These are phyloP conservation scores for Fistulinella prunicolor DNA, from an alignment of 768 basidiomycete species.

Conservation along the genomic window DNA sequence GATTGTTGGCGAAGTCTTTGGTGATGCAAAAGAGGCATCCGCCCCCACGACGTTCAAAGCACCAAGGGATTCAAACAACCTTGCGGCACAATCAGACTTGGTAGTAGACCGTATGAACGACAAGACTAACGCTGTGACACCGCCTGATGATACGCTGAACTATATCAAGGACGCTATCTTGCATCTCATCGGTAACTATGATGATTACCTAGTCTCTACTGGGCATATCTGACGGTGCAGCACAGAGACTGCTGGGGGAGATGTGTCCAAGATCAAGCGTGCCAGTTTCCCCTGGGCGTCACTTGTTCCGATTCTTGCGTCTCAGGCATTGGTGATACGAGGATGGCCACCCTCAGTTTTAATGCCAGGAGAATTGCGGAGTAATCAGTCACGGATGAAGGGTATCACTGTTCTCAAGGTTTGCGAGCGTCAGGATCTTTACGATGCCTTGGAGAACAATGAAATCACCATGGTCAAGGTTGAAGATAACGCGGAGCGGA, in stretches of 20 bases:
- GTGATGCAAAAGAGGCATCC: neutral
- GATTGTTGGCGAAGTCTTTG: neutral
- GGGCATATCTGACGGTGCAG: neutral
- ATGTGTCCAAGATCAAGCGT: neutral
- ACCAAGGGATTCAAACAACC: no score
- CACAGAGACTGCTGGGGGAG: neutral
- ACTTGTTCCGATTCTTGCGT: neutral
- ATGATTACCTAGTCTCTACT: no score
- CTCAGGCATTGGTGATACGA: conserved; percentile 2
- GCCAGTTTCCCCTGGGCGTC: neutral
- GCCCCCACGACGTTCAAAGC: no score
- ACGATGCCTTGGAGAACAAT: conserved; percentile 1
- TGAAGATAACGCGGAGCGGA: neutral
- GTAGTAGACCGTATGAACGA: neutral
- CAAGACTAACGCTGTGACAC: neutral
- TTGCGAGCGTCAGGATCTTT: neutral
- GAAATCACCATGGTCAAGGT: neutral
- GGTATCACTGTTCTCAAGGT: conserved; percentile 7
- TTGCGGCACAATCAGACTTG: no score
- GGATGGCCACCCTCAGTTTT: neutral
- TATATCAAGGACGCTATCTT: neutral
- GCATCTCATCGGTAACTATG: neutral
- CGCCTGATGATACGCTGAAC: neutral
- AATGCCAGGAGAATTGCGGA: neutral
- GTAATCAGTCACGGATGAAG: neutral